Conservation (phyloP, 306 rosid species). For the Elaeagnus macrophylla region DNA sequence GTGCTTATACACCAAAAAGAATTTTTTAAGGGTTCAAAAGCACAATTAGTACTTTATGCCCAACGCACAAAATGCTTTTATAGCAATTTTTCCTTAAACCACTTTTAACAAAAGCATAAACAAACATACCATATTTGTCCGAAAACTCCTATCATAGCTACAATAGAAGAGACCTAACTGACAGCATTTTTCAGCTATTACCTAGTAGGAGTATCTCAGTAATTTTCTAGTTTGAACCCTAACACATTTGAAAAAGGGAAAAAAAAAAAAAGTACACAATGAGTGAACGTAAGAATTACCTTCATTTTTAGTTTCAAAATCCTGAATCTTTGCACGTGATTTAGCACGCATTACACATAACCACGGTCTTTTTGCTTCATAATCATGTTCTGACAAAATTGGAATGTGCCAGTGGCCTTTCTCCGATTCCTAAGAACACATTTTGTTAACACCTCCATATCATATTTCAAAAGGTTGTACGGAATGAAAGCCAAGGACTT, state of each 20-base stretch:
- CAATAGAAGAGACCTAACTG: too few species aligned
- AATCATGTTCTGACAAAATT: slow-evolving; percentile 42
- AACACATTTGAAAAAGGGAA: not conserved
- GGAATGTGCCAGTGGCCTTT: slow-evolving; percentile 92
- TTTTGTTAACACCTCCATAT: slow-evolving; percentile 12
- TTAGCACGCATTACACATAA: slow-evolving; percentile 57
- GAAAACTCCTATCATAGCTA: too few species aligned
- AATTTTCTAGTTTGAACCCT: not conserved
- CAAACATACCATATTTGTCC: too few species aligned
- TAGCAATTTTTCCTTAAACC: too few species aligned
- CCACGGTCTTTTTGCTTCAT: slow-evolving; percentile 71
- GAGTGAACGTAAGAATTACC: slow-evolving; percentile 23
- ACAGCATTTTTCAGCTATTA: not conserved
- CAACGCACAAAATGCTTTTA: too few species aligned
- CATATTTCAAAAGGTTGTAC: slow-evolving; percentile 14
- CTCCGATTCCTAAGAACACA: slow-evolving; percentile 71
- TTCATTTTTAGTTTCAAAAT: slow-evolving; percentile 29
- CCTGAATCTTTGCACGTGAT: slow-evolving; percentile 20
- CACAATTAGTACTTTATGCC: too few species aligned
- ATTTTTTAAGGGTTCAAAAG: too few species aligned
- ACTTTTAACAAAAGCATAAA: too few species aligned
- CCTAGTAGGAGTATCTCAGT: not conserved
- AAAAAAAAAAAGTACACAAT: not conserved
- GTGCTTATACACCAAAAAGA: too few species aligned
- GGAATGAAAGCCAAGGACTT: not conserved